Base-by-base conservation (phyloP, 805 yeast species). In the Lachancea sp. region DNA sequence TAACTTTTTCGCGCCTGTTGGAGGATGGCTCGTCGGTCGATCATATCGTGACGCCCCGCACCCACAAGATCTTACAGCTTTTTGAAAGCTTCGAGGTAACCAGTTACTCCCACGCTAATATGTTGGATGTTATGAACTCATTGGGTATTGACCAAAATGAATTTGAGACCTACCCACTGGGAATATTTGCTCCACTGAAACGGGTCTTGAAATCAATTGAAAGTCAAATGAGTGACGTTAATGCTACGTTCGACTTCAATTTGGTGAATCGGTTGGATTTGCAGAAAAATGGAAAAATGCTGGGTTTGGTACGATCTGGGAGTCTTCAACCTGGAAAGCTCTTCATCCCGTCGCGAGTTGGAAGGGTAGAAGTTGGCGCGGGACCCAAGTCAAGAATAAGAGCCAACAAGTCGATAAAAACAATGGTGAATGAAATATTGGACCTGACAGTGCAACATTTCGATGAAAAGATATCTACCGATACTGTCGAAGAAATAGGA, bases 151-250 rank as follows among this genome's bases (percentile, higher is more conserved):
- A 70, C 1, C 53, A 64, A 15, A 58, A 63, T 3, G 77, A 72
- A 35, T 58, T 87, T 5, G 84, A 83, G 29, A 73, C 87, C 0
- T 83, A 71, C 49, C 96, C 96, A 0, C 61, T 77, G 2, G 95
- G 95, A 0, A 67, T 88, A 1, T 61, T 72, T 23, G 59, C 83
- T 4, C 86, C 94, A 0, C 59, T 89, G 35, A 75, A 75, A 46
- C 87, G 78, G 43, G 72, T 78, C 1, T 60, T 83, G 13, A 67
- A 70, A 50, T 54, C 56, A 36, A 71, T 79, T 52, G 85, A 74
- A 60, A 74, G 69, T 40, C 67, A 61, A 19, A 70, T 78, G 1
- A 72, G 72, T 1, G 69, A 69, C 25, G 73, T 75, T 71, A 75
- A 70, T 61, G 38, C 54, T 39, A 75, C 70, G 60, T 36, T 54